These are phyloP conservation scores for Petunia hybrid DNA, from an alignment of 305 asterid genomes.

Conservation along the genomic window DNA sequence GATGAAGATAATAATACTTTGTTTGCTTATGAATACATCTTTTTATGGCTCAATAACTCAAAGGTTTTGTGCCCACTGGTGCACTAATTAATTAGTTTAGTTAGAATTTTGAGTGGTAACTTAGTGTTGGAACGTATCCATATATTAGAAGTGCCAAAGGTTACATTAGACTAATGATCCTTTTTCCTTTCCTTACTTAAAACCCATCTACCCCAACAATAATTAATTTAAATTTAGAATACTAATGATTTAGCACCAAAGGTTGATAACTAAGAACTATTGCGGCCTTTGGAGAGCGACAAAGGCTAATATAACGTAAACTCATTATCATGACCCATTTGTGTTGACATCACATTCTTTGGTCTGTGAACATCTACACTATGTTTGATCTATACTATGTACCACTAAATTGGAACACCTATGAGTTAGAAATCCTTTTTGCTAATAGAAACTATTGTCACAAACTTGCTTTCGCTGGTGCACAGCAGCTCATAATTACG, in stretches of 20 bases:
- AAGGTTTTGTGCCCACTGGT: conserved; percentile 20
- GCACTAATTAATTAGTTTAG: not conserved
- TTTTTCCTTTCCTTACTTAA: not conserved
- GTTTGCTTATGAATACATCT: conserved; percentile 9
- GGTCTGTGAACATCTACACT: conserved; percentile 13
- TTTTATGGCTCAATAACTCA: conserved; percentile 24
- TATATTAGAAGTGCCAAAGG: not conserved
- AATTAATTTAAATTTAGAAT: not conserved
- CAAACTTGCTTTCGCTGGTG: too few species aligned
- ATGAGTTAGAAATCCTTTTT: not conserved
- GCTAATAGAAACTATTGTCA: too few species aligned
- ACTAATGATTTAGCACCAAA: not conserved
- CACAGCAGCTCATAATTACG: too few species aligned
- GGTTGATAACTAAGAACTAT: not conserved
- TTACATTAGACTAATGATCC: not conserved
- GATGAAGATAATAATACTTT: not conserved
- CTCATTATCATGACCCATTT: not conserved
- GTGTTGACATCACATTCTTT: conserved; percentile 4
- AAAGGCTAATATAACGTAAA: conserved; percentile 10
- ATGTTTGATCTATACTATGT: not conserved
- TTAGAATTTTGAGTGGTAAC: not conserved
- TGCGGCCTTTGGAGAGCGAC: conserved; percentile 30
- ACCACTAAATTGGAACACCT: not conserved
- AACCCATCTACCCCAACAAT: not conserved
- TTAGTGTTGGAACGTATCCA: not conserved